These are phyloP conservation scores for Cladophialophora psammophila DNA, from an alignment of 2,329 filamentous ascomycete species.

Conservation along the genomic window DNA sequence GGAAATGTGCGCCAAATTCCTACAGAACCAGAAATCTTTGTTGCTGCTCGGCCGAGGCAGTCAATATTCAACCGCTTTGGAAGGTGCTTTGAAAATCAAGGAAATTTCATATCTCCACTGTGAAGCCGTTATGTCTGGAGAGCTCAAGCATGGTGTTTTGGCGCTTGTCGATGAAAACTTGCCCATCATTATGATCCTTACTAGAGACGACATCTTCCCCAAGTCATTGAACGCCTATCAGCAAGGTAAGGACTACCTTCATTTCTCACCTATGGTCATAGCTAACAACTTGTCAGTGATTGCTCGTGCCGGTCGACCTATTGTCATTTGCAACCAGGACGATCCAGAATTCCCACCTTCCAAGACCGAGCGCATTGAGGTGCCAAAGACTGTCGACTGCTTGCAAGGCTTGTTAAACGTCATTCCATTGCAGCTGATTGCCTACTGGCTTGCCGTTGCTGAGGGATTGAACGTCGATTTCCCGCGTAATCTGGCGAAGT, in stretches of 20 bases:
- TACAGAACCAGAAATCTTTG: constrained; percentile 97
- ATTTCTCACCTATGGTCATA: constrained; percentile 30
- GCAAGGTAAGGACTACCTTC: constrained; percentile 69
- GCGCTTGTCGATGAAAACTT: constrained; percentile 97
- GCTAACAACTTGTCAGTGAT: constrained; percentile 69
- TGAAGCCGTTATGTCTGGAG: constrained; percentile 99
- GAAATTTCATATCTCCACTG: constrained; percentile 99
- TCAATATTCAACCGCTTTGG: constrained; percentile 95
- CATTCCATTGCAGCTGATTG: constrained; percentile 95
- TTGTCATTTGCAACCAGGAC: constrained; percentile 94
- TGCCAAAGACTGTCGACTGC: constrained; percentile 92
- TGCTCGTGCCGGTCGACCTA: constrained; percentile 92
- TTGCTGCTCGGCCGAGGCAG: constrained; percentile 92
- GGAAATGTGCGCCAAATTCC: constrained; percentile 85
- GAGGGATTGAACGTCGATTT: constrained; percentile 98
- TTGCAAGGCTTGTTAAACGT: constrained; percentile 98
- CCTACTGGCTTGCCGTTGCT: constrained; percentile 97
- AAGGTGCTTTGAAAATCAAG: constrained; percentile 98
- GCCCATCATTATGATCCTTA: constrained; percentile 99
- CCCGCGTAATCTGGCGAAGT: constrained; percentile 98
- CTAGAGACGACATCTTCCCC: constrained; percentile 92
- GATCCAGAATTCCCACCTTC: constrained; percentile 88
- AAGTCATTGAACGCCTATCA: constrained; percentile 99
- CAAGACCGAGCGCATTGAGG: constrained; percentile 95
- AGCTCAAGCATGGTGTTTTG: constrained; percentile 98